A percentile compares a stretch with the other conserved stretches of the same genome.
Evolutionary conservation across 176 grass and related monocot species (phyloP).

Genomic region (Phoenix roebelenii): DNA sequence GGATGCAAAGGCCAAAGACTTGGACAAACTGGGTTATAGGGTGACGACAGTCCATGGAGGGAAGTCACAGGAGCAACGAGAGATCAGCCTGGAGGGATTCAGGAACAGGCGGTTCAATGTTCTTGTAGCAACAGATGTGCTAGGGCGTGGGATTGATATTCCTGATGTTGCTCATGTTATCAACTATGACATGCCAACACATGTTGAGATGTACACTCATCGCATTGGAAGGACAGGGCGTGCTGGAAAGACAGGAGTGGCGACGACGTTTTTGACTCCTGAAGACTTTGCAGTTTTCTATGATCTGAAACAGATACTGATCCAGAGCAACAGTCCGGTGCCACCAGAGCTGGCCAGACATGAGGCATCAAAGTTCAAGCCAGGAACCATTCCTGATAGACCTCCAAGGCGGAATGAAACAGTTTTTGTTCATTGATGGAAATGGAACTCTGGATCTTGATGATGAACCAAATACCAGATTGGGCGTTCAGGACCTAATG

Average conservation of each 20-base stretch:
- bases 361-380: constrained; percentile 89
- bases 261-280: constrained; percentile 81
- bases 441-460: background rate
- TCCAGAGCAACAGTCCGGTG: constrained; percentile 84
- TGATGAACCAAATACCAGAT: background rate
- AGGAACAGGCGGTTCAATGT: constrained; percentile 93
- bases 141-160: constrained; percentile 97
- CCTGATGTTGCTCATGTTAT: constrained; percentile 97
- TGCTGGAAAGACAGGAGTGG: constrained; percentile 83
- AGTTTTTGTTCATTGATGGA: constrained; percentile 44
- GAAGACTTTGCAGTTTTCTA: constrained; percentile 80
- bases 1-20: constrained; percentile 68
- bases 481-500: background rate
- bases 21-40: constrained; percentile 75
- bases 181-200: constrained; percentile 84
- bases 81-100: constrained; percentile 92
- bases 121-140: constrained; percentile 95
- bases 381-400: constrained; percentile 71
- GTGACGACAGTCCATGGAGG: constrained; percentile 89
- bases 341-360: constrained; percentile 95
- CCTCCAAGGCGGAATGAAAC: constrained; percentile 86
- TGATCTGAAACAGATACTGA: constrained; percentile 97
- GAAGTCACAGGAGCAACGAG: constrained; percentile 94
- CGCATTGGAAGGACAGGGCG: constrained; percentile 91
- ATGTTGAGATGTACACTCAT: constrained; percentile 86